phyloP scores from a whole-genome alignment of 768 basidiomycete genomes.

The Pholiota microspora region DNA sequence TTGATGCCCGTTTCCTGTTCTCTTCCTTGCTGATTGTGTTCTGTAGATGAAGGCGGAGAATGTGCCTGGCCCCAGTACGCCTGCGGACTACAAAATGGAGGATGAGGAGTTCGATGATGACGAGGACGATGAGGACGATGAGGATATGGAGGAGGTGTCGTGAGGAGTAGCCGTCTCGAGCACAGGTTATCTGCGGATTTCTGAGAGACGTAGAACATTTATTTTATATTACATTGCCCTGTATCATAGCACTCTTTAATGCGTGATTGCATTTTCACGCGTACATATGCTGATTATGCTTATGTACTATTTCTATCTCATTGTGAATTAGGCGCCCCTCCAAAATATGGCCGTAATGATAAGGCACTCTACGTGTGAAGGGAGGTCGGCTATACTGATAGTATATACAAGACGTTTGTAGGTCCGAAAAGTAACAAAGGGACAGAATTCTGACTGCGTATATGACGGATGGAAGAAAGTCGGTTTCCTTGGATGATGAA shows the following conservation, averaged over 20 bases:
- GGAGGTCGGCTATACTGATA: too few species aligned
- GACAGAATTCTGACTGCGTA: too few species aligned
- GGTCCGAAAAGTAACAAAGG: too few species aligned
- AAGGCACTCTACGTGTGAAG: too few species aligned
- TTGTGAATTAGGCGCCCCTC: too few species aligned
- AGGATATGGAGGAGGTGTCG: constrained; percentile 73
- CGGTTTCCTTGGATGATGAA: too few species aligned
- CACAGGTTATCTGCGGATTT: neutral
- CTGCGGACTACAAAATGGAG: constrained; percentile 15
- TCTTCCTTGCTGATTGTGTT: neutral
- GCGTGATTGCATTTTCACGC: neutral
- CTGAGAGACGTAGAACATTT: neutral
- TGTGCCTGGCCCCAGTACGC: constrained; percentile 35
- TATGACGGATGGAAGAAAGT: too few species aligned
- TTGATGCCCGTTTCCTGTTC: neutral
- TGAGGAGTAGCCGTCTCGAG: constrained; percentile 17
- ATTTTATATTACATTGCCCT: neutral
- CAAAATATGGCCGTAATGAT: too few species aligned
- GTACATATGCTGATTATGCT: too few species aligned
- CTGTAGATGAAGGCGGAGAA: constrained; percentile 44
- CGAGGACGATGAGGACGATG: constrained; percentile 57
- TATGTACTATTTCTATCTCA: too few species aligned
- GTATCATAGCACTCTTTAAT: constrained; percentile 1
- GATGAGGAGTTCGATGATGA: constrained; percentile 38
- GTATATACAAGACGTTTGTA: too few species aligned